phyloP scores from a whole-genome alignment of 129 eudicot genomes.

The Centella asiatica region DNA sequence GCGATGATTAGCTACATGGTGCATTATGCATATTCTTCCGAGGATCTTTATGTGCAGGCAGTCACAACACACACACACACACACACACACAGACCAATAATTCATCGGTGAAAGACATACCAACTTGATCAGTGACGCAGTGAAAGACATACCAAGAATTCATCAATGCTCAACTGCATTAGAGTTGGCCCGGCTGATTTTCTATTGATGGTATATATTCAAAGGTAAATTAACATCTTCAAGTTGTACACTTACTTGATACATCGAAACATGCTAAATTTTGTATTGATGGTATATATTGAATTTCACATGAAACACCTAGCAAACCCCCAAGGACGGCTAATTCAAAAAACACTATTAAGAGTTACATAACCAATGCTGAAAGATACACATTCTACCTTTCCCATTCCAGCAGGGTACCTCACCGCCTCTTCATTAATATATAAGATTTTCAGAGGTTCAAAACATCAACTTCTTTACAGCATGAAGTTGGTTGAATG shows the following conservation, averaged over 20 bases:
- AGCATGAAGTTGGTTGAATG: not conserved
- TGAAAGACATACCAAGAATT: constrained; percentile 33
- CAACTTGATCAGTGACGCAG: constrained; percentile 43
- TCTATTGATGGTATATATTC: too few relatives aligned
- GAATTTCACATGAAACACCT: not conserved
- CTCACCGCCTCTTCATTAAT: not conserved
- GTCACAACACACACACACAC: too few relatives aligned
- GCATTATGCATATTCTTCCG: too few relatives aligned
- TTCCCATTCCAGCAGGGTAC: not conserved
- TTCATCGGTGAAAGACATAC: too few relatives aligned
- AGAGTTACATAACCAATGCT: not conserved
- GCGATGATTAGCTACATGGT: too few relatives aligned
- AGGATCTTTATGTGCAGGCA: too few relatives aligned
- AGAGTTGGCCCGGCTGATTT: too few relatives aligned
- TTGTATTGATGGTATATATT: too few relatives aligned
- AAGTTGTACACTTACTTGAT: too few relatives aligned
- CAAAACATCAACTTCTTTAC: not conserved
- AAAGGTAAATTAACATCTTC: too few relatives aligned
- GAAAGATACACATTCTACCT: not conserved
- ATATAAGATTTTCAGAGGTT: not conserved
- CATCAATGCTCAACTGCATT: constrained; percentile 24
- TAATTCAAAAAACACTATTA: constrained; percentile 1
- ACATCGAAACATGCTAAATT: too few relatives aligned
- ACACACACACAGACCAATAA: too few relatives aligned
- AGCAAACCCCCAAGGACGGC: not conserved